Conservation (phyloP, 805 yeast genomes). For the Dipodascopsis tothii region DNA sequence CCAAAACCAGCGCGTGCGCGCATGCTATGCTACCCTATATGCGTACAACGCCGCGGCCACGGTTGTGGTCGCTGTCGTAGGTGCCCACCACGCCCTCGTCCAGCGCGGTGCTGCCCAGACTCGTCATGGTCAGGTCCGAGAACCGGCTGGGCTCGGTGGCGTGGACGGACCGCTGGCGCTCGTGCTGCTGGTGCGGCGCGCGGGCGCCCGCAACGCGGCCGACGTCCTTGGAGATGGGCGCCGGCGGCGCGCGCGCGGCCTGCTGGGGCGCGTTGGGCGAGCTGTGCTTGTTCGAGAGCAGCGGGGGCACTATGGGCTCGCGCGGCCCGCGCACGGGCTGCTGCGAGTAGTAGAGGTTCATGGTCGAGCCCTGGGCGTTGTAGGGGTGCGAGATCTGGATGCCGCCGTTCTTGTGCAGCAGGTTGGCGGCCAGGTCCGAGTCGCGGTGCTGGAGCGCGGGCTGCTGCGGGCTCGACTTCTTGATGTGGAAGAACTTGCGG, state of each 20-base stretch:
- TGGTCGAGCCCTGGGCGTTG: too few relatives aligned
- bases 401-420: too few relatives aligned
- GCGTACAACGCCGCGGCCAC: not conserved
- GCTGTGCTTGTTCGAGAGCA: not conserved
- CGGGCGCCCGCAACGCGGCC: too few relatives aligned
- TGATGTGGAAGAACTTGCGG: too few relatives aligned
- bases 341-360: not conserved
- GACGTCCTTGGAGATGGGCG: not conserved
- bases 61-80: not conserved
- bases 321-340: not conserved
- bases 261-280: not conserved
- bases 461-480: too few relatives aligned
- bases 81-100: not conserved
- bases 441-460: too few relatives aligned
- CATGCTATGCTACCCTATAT: not conserved
- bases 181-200: too few relatives aligned
- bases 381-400: too few relatives aligned
- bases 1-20: too few relatives aligned
- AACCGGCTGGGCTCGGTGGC: too few relatives aligned
- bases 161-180: too few relatives aligned
- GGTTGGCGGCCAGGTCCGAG: too few relatives aligned
- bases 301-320: not conserved
- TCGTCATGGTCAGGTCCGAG: not conserved
- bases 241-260: not conserved
- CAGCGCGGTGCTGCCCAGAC: not conserved